These are phyloP conservation scores for Puccinia coronata DNA, from an alignment of 1,284 basidiomycete genomes.

Conservation along the genomic window DNA sequence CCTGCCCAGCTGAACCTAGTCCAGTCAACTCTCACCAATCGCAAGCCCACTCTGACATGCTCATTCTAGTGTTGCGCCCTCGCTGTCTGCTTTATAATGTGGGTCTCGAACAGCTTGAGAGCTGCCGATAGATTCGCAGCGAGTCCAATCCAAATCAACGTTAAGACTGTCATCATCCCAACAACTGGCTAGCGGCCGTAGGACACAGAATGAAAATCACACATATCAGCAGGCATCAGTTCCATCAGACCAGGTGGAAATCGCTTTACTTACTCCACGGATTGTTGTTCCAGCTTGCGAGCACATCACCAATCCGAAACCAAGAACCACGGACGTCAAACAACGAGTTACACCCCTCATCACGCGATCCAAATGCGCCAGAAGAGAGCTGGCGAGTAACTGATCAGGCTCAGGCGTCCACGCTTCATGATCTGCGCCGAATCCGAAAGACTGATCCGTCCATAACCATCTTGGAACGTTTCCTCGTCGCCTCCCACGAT, in stretches of 20 bases:
- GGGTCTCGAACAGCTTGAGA: not conserved
- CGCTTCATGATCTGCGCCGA: not conserved
- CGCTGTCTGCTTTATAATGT: not conserved
- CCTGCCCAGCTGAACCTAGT: not conserved
- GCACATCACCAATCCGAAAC: conserved; percentile 7
- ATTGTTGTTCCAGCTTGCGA: not conserved
- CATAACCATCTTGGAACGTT: not conserved
- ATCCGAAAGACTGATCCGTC: not conserved
- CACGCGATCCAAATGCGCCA: not conserved
- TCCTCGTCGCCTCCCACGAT: not conserved
- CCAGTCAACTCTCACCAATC: not conserved
- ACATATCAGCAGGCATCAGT: not conserved
- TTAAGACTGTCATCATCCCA: not conserved
- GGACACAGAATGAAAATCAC: not conserved
- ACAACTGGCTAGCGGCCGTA: not conserved
- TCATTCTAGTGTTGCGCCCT: not conserved
- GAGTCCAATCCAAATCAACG: too few species aligned
- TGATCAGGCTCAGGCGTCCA: not conserved
- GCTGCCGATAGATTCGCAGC: not conserved
- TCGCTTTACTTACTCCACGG: not conserved
- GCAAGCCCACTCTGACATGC: not conserved
- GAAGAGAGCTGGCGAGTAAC: conserved; percentile 14
- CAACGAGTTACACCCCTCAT: not conserved
- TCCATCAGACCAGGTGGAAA: not conserved
- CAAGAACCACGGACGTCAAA: not conserved